Evolutionary conservation across 2,329 filamentous ascomycete species (phyloP), one percentile per base, ranked within the genome.

Genomic region (Fusarium sublunatum): DNA sequence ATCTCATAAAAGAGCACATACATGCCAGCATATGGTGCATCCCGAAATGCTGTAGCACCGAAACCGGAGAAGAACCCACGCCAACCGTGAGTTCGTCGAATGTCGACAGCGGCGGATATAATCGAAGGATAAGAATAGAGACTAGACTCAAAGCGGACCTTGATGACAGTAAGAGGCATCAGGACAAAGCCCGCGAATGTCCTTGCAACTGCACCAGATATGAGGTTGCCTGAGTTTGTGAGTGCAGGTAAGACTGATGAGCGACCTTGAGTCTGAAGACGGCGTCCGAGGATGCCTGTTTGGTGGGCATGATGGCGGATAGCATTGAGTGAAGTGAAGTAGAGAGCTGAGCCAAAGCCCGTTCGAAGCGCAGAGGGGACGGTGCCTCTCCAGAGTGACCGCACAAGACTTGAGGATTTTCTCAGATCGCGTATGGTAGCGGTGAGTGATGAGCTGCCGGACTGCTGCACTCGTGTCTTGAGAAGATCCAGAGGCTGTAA

Each of bases 141-240:
- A 61, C 85, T 93, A 25, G 90, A 94, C 76, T 99, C 95, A 73
- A 96, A 98, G 40, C 95, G 91, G 39, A 98, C 95, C 74, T 99
- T 99, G 72, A 99, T 89, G 40, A 99, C 90, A 2, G 95, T 99
- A 59, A 98, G 86, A 2, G 95, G 95, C 91, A 97, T 98, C 78
- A 98, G 87, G 41, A 96, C 79, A 72, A 97, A 91, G 34, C 95
- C 95, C 0, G 94, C 94, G 48, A 91, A 88, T 2, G 92, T 93
- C 49, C 95, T 86, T 24, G 95, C 93, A 15, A 88, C 82, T 7
- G 93, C 93, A 9, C 95, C 95, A 0, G 94, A 93, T 11, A 91
- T 79, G 19, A 99, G 83, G 72, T 99, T 99, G 46, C 90, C 91
- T 4, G 89, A 86, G 73, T 95, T 92, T 61, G 90, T 91, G 41